These are phyloP conservation scores for Baudoinia panamericana DNA, from an alignment of 495 filamentous ascomycete species.

Conservation along the genomic window DNA sequence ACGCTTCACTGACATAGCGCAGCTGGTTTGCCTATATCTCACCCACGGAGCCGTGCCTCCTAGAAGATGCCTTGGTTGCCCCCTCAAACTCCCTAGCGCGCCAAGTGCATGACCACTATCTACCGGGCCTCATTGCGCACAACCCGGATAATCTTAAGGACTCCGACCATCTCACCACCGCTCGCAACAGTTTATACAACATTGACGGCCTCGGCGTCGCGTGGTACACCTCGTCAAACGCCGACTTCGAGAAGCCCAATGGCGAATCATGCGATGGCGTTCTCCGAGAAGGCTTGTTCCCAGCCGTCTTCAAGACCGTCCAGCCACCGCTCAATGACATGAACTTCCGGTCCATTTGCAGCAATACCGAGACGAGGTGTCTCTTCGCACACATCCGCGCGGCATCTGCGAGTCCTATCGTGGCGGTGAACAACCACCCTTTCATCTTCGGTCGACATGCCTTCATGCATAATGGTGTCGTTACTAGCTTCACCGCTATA, in stretches of 20 bases:
- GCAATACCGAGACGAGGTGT: slow-evolving; percentile 32
- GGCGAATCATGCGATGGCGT: slow-evolving; percentile 10
- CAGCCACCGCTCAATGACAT: slow-evolving; percentile 37
- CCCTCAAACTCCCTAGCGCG: slow-evolving; percentile 33
- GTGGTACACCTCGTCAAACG: slow-evolving; percentile 31
- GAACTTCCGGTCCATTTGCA: slow-evolving; percentile 35
- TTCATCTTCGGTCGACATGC: slow-evolving; percentile 38
- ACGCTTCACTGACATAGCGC: no score
- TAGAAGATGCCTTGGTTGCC: slow-evolving; percentile 29
- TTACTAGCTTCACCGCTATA: slow-evolving; percentile 33
- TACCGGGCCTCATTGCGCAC: slow-evolving; percentile 35
- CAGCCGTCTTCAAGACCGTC: slow-evolving; percentile 36
- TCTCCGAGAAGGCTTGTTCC: slow-evolving; percentile 24
- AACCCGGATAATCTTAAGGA: slow-evolving; percentile 22
- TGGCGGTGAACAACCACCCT: slow-evolving; percentile 38
- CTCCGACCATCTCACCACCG: slow-evolving; percentile 25
- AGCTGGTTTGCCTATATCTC: slow-evolving; percentile 33
- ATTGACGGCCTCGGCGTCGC: slow-evolving; percentile 37
- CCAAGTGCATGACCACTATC: slow-evolving; percentile 39
- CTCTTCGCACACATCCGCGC: slow-evolving; percentile 38
- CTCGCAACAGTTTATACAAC: slow-evolving; percentile 37
- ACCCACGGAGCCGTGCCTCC: slow-evolving; percentile 26
- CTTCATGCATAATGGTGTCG: slow-evolving; percentile 40
- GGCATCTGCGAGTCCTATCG: slow-evolving; percentile 31
- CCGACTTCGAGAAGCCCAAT: slow-evolving; percentile 22